Evolutionary conservation across 768 basidiomycete species (phyloP).

Genomic region (Goffeauzyma gilvescens): DNA sequence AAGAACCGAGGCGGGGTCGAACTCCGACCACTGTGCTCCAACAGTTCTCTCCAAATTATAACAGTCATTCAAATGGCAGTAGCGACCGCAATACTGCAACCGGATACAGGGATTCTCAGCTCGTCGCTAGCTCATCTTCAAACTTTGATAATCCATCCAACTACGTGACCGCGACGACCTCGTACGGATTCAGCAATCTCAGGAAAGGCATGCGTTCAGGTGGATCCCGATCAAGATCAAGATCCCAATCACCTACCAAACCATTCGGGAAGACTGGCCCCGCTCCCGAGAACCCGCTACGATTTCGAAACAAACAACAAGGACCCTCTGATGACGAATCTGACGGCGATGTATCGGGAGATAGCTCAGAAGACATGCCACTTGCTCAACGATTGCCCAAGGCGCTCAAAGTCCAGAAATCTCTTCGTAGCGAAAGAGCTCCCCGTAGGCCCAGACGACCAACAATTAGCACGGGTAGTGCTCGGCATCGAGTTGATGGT

Average conservation of each 20-base stretch:
- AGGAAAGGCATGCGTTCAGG: constrained; percentile 3
- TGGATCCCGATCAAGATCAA: constrained; percentile 5
- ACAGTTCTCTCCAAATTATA: too few relatives aligned
- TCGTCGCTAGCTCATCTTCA: too few relatives aligned
- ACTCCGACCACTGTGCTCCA: too few relatives aligned
- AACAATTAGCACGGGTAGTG: not conserved
- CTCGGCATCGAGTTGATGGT: constrained; percentile 15
- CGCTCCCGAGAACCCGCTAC: not conserved
- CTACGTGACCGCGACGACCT: too few relatives aligned
- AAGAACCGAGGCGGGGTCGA: too few relatives aligned
- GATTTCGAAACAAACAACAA: not conserved
- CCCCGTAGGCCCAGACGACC: not conserved
- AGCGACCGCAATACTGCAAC: too few relatives aligned
- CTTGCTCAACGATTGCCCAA: constrained; percentile 23
- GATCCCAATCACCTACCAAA: constrained; percentile 5
- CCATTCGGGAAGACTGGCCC: not conserved
- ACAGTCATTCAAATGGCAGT: too few relatives aligned
- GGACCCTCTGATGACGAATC: constrained; percentile 1
- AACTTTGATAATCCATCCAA: too few relatives aligned
- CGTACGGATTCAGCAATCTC: too few relatives aligned
- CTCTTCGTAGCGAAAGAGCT: not conserved
- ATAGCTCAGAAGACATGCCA: constrained; percentile 15
- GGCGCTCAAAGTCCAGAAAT: constrained; percentile 16
- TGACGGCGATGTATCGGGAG: not conserved
- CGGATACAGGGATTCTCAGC: too few relatives aligned